These are phyloP conservation scores for Apiospora aurea DNA, from an alignment of 2,329 filamentous ascomycete species.

Conservation along the genomic window DNA sequence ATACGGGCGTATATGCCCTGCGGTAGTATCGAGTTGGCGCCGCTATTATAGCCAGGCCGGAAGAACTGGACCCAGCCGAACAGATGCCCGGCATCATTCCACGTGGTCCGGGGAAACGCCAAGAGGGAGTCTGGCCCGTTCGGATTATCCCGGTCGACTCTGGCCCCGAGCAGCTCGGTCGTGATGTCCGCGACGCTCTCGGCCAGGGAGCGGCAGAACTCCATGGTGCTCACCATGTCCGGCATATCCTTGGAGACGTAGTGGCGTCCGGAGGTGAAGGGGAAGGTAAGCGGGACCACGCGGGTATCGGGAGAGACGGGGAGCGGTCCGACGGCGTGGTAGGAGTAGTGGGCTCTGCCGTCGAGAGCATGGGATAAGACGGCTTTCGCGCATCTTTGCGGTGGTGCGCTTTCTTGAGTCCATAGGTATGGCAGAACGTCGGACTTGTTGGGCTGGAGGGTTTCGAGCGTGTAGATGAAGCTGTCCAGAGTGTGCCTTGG, in stretches of 20 bases:
- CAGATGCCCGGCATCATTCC: constrained; percentile 49
- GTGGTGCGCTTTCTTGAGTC: constrained; percentile 42
- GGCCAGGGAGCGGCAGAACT: constrained; percentile 46
- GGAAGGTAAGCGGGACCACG: constrained; percentile 46
- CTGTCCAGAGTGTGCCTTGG: constrained; percentile 21
- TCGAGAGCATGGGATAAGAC: constrained; percentile 48
- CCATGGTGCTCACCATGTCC: constrained; percentile 46
- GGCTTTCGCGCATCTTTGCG: constrained; percentile 52
- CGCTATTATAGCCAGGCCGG: constrained; percentile 46
- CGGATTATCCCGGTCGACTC: constrained; percentile 46
- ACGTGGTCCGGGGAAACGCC: constrained; percentile 47
- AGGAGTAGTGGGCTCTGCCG: constrained; percentile 46
- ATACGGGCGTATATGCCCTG: constrained; percentile 51
- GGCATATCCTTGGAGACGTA: constrained; percentile 47
- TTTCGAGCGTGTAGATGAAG: constrained; percentile 41
- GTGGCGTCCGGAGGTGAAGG: constrained; percentile 49
- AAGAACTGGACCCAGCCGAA: constrained; percentile 56
- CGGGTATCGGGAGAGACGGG: constrained; percentile 42
- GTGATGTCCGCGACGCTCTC: constrained; percentile 49
- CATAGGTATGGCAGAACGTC: constrained; percentile 54
- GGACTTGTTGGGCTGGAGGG: constrained; percentile 56
- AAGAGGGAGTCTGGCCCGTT: constrained; percentile 46
- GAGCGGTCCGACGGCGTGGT: constrained; percentile 59
- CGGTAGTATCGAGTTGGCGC: constrained; percentile 52
- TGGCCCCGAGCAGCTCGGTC: constrained; percentile 51